Base-by-base conservation (phyloP, 2,329 filamentous ascomycete species). In the Pestalotiopsis sp. region DNA sequence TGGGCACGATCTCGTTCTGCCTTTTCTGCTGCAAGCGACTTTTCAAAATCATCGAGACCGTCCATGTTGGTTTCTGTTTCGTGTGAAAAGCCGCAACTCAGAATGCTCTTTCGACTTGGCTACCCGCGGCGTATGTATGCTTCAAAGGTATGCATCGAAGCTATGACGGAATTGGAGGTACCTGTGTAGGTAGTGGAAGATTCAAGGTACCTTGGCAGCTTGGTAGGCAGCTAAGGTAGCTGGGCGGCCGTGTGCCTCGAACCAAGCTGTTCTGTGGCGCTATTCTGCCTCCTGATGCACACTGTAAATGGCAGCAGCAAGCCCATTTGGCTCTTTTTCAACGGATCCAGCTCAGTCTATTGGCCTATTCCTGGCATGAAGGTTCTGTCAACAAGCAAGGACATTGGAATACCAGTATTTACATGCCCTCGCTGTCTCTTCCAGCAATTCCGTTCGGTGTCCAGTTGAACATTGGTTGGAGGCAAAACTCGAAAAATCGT, bases 41-140 rank as follows among this genome's bases (percentile, higher is more conserved):
- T 93, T 79, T 97, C 94, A 69, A 97, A 97, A 68, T 95, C 93
- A 63, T 87, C 87, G 11, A 88, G 81, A n/a, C 85, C 82, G 71
- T 86, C 84, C 86, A 87, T 88, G 31, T 6, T 63, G 36, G 11
- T 36, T 36, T 9, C 2, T 9, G 7, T 36, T 36, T 36, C 7
- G 31, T 36, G 31, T 2, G 7, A 36, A 36, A 36, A 36, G 31
- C 31, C 31, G 7, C 7, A 36, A 36, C 31, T 36, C 31, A 36
- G 31, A 36, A 36, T 36, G 31, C 31, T 36, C 31, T 9, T 36
- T 36, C 31, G 31, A 36, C 45, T 52, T 17, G 20, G 45, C 45
- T 52, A 52, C 14, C 3, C 14, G 45, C 45, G 45, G 45, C 45
- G 31, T 36, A 9, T 36, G 17, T 52, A n/a, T 17, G 17, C 45